Conservation (phyloP, 2,329 filamentous ascomycete species). For the Clonostachys rosea region DNA sequence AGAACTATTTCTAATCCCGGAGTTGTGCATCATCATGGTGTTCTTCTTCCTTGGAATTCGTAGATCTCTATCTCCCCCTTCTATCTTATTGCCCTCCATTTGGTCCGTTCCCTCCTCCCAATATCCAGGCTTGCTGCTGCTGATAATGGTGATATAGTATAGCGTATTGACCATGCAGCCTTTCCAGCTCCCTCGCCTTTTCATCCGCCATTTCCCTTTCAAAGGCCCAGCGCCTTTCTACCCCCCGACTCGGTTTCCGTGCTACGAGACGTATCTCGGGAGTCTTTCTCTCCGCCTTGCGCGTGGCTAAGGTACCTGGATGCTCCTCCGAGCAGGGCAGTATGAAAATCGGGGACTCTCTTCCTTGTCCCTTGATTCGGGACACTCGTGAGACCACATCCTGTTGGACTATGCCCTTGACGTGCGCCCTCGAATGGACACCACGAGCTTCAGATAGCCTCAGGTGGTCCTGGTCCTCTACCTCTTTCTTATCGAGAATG, state of each 20-base stretch:
- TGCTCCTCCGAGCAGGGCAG: constrained; percentile 26
- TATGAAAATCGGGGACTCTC: constrained; percentile 43
- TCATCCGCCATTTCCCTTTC: no score
- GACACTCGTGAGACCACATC: constrained; percentile 48
- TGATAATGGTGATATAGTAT: no score
- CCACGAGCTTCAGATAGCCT: constrained; percentile 6
- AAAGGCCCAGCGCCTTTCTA: no score
- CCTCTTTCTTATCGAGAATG: constrained; percentile 34
- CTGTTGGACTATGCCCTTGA: constrained; percentile 38
- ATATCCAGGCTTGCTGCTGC: no score
- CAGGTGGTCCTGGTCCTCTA: constrained; percentile 20
- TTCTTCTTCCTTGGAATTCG: constrained; percentile 14
- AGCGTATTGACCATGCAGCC: no score
- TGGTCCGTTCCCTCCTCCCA: constrained; percentile 1
- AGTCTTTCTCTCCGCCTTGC: neutral
- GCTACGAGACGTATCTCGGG: no score
- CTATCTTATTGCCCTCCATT: constrained; percentile 6
- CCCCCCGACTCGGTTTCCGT: no score
- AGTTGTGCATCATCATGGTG: constrained; percentile 23
- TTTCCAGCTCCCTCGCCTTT: no score
- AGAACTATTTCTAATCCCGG: constrained; percentile 25
- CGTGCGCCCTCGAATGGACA: constrained; percentile 15
- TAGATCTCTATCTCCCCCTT: constrained; percentile 9
- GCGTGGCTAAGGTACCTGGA: neutral
- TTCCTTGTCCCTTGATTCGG: constrained; percentile 37